Evolutionary conservation across 2,329 filamentous ascomycete species (phyloP).

Genomic region (Rosellinia necatrix): DNA sequence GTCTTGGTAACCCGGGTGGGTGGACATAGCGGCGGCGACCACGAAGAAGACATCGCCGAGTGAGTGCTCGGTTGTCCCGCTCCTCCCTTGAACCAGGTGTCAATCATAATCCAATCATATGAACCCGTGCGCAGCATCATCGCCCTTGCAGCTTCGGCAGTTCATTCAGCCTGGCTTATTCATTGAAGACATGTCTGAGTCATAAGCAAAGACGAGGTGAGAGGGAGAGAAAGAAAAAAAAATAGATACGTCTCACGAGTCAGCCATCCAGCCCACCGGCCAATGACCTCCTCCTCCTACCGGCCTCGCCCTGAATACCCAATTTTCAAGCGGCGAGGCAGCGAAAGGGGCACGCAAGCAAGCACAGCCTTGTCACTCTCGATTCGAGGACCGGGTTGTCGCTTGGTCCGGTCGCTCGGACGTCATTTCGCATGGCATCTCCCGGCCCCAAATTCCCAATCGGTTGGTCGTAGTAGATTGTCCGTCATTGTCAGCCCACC

Average conservation of each 20-base stretch:
- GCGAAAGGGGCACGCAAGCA: background rate
- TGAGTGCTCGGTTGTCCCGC: too few species aligned
- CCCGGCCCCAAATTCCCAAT: slow-evolving; percentile 10
- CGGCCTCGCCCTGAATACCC: background rate
- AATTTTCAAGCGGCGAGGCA: background rate
- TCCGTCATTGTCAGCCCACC: background rate
- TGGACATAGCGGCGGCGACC: too few species aligned
- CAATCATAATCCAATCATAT: slow-evolving; percentile 1
- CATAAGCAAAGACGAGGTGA: too few species aligned
- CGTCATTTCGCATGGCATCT: slow-evolving; percentile 9
- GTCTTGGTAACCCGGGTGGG: background rate
- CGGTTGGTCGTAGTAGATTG: slow-evolving; percentile 1
- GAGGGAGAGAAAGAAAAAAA: too few species aligned
- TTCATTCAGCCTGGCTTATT: background rate
- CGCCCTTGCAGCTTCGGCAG: too few species aligned
- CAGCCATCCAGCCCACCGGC: too few species aligned
- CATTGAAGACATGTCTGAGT: background rate
- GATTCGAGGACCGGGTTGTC: slow-evolving; percentile 1
- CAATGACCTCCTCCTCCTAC: too few species aligned
- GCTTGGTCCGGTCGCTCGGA: slow-evolving; percentile 14
- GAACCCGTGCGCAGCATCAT: background rate
- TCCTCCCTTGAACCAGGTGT: too few species aligned
- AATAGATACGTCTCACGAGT: too few species aligned
- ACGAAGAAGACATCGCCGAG: slow-evolving; percentile 1
- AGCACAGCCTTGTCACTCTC: slow-evolving; percentile 5